Conservation (phyloP, 2,329 filamentous ascomycete genomes). For the Aspergillus pseudoglaucus region DNA sequence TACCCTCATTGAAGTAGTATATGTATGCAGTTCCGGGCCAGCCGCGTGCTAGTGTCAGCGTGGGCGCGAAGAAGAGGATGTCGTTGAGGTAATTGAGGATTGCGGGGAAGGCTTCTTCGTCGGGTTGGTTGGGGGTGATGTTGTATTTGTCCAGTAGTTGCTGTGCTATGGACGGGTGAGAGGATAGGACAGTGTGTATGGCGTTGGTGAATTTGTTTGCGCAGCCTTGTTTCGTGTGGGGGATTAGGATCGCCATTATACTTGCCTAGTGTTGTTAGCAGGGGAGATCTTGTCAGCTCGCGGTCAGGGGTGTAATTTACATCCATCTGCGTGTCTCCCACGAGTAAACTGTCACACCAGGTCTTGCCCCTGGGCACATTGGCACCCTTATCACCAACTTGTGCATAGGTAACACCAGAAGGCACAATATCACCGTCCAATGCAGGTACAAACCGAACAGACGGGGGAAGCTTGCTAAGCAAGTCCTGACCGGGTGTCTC, state of each 20-base stretch:
- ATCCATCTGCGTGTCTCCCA: constrained; percentile 45
- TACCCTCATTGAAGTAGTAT: constrained; percentile 44
- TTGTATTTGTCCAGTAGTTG: constrained; percentile 35
- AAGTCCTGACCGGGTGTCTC: constrained; percentile 37
- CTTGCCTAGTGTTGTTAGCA: constrained; percentile 14
- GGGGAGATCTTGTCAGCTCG: constrained; percentile 2
- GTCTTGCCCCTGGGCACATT: constrained; percentile 34
- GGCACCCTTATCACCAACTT: constrained; percentile 16
- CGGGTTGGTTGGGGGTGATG: constrained; percentile 28
- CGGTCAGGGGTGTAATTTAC: constrained; percentile 22
- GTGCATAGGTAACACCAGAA: constrained; percentile 16
- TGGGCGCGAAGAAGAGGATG: constrained; percentile 42
- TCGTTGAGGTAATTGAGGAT: constrained; percentile 43
- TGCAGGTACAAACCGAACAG: constrained; percentile 30
- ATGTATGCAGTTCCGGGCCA: constrained; percentile 31
- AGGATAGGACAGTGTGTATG: constrained; percentile 11
- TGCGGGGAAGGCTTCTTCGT: constrained; percentile 37
- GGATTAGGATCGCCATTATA: constrained; percentile 24
- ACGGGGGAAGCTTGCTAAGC: constrained; percentile 34
- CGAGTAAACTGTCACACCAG: constrained; percentile 44
- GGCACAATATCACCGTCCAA: constrained; percentile 40
- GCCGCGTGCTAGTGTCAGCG: constrained; percentile 34
- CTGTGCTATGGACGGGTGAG: constrained; percentile 19
- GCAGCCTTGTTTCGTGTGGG: constrained; percentile 14
- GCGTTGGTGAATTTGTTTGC: constrained; percentile 18